Percentiles rank a stretch among this genome's conserved stretches.
phyloP scores from a whole-genome alignment of 176 grass and related monocot species.

The Juncus inflexus region DNA sequence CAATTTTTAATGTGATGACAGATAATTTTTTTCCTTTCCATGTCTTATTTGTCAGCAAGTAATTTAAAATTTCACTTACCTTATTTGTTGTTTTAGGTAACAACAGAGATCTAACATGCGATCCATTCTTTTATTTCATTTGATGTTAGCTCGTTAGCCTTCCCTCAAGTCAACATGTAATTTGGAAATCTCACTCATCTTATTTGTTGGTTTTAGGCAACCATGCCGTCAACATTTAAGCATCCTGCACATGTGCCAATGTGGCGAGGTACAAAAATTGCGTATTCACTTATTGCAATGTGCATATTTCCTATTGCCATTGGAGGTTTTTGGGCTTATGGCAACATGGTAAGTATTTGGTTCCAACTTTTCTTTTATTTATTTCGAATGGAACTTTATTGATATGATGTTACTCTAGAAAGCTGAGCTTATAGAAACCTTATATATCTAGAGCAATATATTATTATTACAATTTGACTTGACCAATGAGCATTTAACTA shows the following conservation, averaged over 20 bases:
- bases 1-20: too few species aligned
- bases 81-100: too few species aligned
- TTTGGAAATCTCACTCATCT: too few species aligned
- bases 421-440: background rate
- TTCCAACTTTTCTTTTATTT: slow-evolving; percentile 9
- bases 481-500: too few species aligned
- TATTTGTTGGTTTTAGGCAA: slow-evolving; percentile 49
- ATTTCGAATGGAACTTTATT: background rate
- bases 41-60: too few species aligned
- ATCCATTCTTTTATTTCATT: too few species aligned
- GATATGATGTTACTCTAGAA: background rate
- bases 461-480: background rate
- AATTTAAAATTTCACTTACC: too few species aligned
- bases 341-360: slow-evolving; percentile 75
- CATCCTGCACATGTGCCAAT: slow-evolving; percentile 94
- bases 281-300: slow-evolving; percentile 78
- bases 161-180: too few species aligned
- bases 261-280: slow-evolving; percentile 90
- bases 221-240: slow-evolving; percentile 96
- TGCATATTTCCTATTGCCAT: slow-evolving; percentile 89
- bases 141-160: too few species aligned
- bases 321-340: slow-evolving; percentile 93
- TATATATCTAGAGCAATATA: background rate
- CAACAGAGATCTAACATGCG: too few species aligned
- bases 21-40: too few species aligned